These are phyloP conservation scores for Suillus lakei DNA, from an alignment of 768 basidiomycete genomes.

Conservation along the genomic window DNA sequence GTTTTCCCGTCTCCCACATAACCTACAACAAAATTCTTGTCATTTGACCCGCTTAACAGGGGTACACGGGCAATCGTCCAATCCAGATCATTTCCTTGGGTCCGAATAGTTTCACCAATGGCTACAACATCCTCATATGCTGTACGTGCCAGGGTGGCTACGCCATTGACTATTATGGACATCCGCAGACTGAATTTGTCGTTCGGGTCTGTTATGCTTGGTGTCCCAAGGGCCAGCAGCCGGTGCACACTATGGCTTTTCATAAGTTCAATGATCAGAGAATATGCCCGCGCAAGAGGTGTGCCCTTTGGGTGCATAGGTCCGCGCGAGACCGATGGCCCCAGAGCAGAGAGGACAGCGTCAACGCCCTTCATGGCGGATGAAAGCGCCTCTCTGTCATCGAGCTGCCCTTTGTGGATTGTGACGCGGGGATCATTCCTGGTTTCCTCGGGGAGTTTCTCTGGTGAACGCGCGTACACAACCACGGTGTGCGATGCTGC, in stretches of 20 bases:
- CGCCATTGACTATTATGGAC: conserved; percentile 42
- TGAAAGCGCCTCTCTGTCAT: conserved; percentile 52
- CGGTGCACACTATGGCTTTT: conserved; percentile 53
- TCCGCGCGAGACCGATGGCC: conserved; percentile 51
- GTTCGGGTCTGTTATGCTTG: conserved; percentile 62
- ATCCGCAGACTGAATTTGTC: conserved; percentile 57
- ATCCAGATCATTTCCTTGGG: conserved; percentile 52
- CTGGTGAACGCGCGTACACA: conserved; percentile 65
- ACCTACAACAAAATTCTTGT: conserved; percentile 56
- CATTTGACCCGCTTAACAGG: conserved; percentile 53
- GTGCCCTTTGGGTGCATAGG: conserved; percentile 47
- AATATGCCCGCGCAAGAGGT: conserved; percentile 68
- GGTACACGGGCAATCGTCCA: conserved; percentile 80
- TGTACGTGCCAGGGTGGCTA: conserved; percentile 47
- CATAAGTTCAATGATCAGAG: conserved; percentile 60
- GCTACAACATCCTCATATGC: conserved; percentile 75
- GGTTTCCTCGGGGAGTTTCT: conserved; percentile 62
- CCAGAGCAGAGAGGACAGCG: conserved; percentile 69
- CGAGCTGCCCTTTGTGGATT: conserved; percentile 59
- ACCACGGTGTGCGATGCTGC: conserved; percentile 50
- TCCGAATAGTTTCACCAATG: conserved; percentile 59
- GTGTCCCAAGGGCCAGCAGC: conserved; percentile 69
- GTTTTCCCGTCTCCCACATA: conserved; percentile 70
- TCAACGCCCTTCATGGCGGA: conserved; percentile 61
- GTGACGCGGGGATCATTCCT: conserved; percentile 47